phyloP scores from a whole-genome alignment of 306 rosid species.

The Vigna trinervia region DNA sequence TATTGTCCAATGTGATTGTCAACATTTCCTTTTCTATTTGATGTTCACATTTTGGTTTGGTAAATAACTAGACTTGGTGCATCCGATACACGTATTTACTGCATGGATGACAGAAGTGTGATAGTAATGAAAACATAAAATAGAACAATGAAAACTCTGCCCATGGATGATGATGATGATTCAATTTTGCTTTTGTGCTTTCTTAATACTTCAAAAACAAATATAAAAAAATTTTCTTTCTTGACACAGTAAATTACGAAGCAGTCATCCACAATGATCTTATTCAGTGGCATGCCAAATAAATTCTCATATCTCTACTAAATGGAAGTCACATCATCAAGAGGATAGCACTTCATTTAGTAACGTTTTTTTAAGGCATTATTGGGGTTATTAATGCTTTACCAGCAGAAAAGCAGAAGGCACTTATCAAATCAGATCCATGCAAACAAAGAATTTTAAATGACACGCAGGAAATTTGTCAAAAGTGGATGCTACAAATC shows the following conservation, averaged over 20 bases:
- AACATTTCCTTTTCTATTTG: background rate
- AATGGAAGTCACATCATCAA: conserved; percentile 60
- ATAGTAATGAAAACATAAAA: no score
- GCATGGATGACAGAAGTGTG: no score
- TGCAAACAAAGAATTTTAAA: background rate
- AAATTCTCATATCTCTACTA: conserved; percentile 25
- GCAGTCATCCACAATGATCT: background rate
- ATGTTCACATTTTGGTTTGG: conserved; percentile 24
- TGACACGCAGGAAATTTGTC: conserved; percentile 41
- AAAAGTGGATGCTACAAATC: conserved; percentile 42
- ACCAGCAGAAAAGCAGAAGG: conserved; percentile 39
- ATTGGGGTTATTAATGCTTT: conserved; percentile 46
- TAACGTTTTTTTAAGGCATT: conserved; percentile 26
- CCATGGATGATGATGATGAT: no score
- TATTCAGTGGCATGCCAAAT: conserved; percentile 13
- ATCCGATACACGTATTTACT: no score
- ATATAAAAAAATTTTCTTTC: background rate
- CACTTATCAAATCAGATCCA: conserved; percentile 31
- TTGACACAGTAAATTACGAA: conserved; percentile 23
- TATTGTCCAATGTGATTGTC: no score
- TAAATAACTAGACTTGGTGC: background rate
- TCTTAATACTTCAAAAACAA: no score
- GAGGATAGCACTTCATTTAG: conserved; percentile 43
- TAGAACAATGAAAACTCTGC: no score
- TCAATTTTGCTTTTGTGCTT: no score